Evolutionary conservation across 495 filamentous ascomycete genomes (phyloP), one percentile per base, ranked within the genome.

Genomic region (Talaromyces thailandensis): DNA sequence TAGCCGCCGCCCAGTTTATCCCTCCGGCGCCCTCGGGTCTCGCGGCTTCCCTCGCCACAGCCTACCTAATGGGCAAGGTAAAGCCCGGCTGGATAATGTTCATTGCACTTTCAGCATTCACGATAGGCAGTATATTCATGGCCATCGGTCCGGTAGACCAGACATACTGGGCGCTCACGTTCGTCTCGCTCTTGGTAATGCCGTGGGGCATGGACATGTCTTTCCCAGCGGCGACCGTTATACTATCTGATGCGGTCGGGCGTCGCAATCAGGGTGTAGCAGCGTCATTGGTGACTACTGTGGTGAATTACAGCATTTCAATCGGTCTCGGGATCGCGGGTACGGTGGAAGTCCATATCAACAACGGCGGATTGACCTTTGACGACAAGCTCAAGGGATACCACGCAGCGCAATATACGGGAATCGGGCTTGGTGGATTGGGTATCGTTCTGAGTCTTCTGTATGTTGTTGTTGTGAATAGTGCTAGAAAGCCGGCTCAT

Each of bases 251-350:
- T 63, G 71, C 77, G 7, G 74, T 88, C 59, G 73, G 72, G 6
- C 77, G 76, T 40, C 76, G 86, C 58, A 81, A 88, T 65, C 86
- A 90, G 68, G 87, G 87, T 7, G 74, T 88, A 9, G 81, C 82
- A 1, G 84, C 82, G 0, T 80, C 76, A 18, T 68, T 89, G 48
- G 80, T 87, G 21, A 84, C 76, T 50, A 87, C 84, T 0, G 73
- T 80, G 2, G 79, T 87, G 56, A 84, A 88, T 63, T 89, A 88
- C 62, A 78, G 73, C 45, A 84, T 87, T 56, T 81, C 79, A 2
- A 62, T 88, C 24, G 84, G 83, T 0, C 71, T 89, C 6, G 86
- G 85, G 0, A 70, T 89, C 61, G 85, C 85, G 0, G 84, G 84
- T 4, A 87, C 84, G 0, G 75, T 86, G 23, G 81, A 89, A 66